A percentile compares a stretch with the other conserved stretches of the same genome.
phyloP scores from a whole-genome alignment of 345 rosid species.

The Populus pruinosa region DNA sequence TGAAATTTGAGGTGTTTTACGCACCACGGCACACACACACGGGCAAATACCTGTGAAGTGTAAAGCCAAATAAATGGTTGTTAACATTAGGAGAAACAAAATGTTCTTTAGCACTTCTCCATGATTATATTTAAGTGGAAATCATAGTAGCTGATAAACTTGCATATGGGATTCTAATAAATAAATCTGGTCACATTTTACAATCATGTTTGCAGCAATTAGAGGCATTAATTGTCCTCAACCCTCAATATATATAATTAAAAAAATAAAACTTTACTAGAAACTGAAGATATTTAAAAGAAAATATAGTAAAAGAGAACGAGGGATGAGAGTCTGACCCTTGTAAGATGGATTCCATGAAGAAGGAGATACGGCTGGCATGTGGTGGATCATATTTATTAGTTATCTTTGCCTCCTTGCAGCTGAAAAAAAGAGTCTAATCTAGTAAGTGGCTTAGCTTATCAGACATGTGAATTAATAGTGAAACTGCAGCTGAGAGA shows the following conservation, averaged over 20 bases:
- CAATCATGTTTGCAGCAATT: background rate
- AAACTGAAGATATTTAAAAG: background rate
- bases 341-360: conserved; percentile 35
- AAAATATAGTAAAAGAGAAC: background rate
- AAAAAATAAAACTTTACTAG: background rate
- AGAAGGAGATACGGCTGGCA: conserved; percentile 17
- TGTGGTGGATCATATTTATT: conserved; percentile 36
- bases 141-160: too few relatives aligned
- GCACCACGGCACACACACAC: conserved; percentile 22
- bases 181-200: background rate
- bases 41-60: conserved; percentile 29
- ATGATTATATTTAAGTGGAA: too few relatives aligned
- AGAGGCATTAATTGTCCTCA: background rate
- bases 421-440: background rate
- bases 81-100: background rate
- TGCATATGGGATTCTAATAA: background rate
- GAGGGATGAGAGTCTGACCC: conserved; percentile 23
- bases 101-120: too few relatives aligned
- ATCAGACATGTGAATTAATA: too few relatives aligned
- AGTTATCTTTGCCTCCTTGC: background rate
- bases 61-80: conserved; percentile 9
- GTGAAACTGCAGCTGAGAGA: too few relatives aligned
- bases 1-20: conserved; percentile 25
- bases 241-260: too few relatives aligned
- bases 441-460: too few relatives aligned